Evolutionary conservation across 1,139 yeast genomes (phyloP), one percentile per base, ranked within the genome.

Genomic region (Saccharomyces uvarum): DNA sequence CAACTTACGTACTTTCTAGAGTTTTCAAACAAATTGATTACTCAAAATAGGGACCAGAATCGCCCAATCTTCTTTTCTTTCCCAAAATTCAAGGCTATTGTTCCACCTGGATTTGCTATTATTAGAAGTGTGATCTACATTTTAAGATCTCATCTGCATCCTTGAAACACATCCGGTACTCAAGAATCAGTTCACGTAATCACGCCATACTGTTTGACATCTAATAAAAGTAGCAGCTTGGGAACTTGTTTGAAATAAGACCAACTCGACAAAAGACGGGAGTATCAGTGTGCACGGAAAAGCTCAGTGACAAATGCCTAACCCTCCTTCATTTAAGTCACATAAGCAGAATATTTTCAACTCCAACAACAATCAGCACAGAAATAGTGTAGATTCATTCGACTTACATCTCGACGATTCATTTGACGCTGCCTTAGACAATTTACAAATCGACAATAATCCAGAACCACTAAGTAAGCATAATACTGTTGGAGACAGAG

Each of bases 381-480:
- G 50, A 38, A 62, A 64, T 56, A 68, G 72, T 56, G 63, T 64
- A n/a, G 69, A 72, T 33, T 68, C 73, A 14, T 65, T 71, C 57
- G 73, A 71, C 57, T 59, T 67, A 51, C 69, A 70, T 59, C 70
- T 72, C 61, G 75, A 73, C 60, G 71, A 70, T 57, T 68, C 73
- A 3, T 63, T 73, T 47, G 76, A 73, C 55, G 73, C 71, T 29
- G 77, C 75, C 13, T 59, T 73, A 53, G 76, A 73, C 42, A 67
- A 68, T 50, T 52, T 73, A 48, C 70, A 71, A 49, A 55, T 69
- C n/a, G 57, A 63, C 48, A 60, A 61, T 41, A 53, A 62, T 41
- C 29, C 50, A 42, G 48, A 31, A 46, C 41, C 54, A 53, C 47
- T 58, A 51, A 52, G 55, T 32, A 50, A 54, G 26, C 54, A 48